These are phyloP conservation scores for Graphiopsis chlorocephala DNA, from an alignment of 2,329 filamentous ascomycete species.

Conservation along the genomic window DNA sequence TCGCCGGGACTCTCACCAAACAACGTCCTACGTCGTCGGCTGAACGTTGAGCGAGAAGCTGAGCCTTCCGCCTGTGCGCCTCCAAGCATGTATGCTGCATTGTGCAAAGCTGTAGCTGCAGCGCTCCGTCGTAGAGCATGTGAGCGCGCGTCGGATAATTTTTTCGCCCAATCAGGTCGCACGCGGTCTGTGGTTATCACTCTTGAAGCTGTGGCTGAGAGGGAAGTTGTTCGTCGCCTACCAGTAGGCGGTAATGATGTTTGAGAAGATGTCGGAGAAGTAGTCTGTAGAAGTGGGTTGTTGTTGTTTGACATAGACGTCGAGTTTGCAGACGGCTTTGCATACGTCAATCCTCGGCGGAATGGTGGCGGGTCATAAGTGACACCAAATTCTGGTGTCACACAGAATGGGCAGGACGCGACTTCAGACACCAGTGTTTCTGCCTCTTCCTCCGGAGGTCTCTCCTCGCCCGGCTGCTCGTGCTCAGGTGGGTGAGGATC, in stretches of 20 bases:
- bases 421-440: slow-evolving; percentile 81
- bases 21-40: slow-evolving; percentile 51
- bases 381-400: slow-evolving; percentile 92
- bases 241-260: slow-evolving; percentile 38
- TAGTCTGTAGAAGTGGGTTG: slow-evolving; percentile 51
- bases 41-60: slow-evolving; percentile 29
- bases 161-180: slow-evolving; percentile 90
- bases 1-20: slow-evolving; percentile 49
- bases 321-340: slow-evolving; percentile 34
- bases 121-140: slow-evolving; percentile 84
- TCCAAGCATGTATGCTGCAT: slow-evolving; percentile 87
- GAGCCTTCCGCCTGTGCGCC: slow-evolving; percentile 28
- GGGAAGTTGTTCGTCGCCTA: slow-evolving; percentile 61
- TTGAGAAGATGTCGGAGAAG: slow-evolving; percentile 75
- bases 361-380: slow-evolving; percentile 89
- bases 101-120: slow-evolving; percentile 89
- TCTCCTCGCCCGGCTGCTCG: slow-evolving; percentile 37
- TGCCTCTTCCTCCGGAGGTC: slow-evolving; percentile 47
- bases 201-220: slow-evolving; percentile 78
- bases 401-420: slow-evolving; percentile 90
- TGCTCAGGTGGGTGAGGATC: slow-evolving; percentile 85
- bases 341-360: slow-evolving; percentile 74
- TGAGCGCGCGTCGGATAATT: slow-evolving; percentile 77
- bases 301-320: slow-evolving; percentile 34
- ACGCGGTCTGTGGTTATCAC: slow-evolving; percentile 92